Percentiles rank a stretch among this genome's conserved stretches.
These are phyloP conservation scores for Kondoa subrosea DNA, from an alignment of 768 basidiomycete species.

Conservation along the genomic window DNA sequence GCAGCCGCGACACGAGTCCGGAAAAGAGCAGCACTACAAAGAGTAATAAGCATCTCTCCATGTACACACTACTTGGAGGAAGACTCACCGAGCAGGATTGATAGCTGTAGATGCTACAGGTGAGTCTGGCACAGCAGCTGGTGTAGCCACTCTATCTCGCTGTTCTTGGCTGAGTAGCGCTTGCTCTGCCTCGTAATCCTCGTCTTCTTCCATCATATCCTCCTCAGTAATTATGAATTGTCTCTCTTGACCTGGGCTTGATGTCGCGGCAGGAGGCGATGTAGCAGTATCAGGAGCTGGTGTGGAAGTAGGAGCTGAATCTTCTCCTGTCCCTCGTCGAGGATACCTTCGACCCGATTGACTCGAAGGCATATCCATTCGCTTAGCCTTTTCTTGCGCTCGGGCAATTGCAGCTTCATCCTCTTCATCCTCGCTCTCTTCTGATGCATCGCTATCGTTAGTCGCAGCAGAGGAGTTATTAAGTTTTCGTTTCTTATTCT, in stretches of 20 bases:
- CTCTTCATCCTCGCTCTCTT: conserved; percentile 48
- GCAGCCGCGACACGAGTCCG: conserved; percentile 55
- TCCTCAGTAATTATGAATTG: background rate
- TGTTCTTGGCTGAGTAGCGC: conserved; percentile 2
- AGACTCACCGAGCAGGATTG: conserved; percentile 5
- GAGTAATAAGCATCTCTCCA: conserved; percentile 8
- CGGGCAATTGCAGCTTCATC: conserved; percentile 43
- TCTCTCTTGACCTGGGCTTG: background rate
- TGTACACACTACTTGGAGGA: background rate
- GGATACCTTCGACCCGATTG: background rate
- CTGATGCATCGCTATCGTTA: conserved; percentile 41
- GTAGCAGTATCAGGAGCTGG: conserved; percentile 1
- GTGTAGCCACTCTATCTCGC: background rate
- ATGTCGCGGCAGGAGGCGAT: conserved; percentile 2
- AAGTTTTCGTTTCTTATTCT: conserved; percentile 67
- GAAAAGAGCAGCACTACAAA: conserved; percentile 57
- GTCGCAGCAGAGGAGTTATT: conserved; percentile 46
- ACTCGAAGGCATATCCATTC: conserved; percentile 23
- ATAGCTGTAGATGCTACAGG: background rate
- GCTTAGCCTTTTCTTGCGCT: conserved; percentile 31
- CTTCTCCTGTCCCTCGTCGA: background rate
- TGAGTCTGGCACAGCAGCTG: background rate
- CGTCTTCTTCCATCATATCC: conserved; percentile 14
- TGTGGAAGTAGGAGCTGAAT: conserved; percentile 18
- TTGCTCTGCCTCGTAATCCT: conserved; percentile 13